Evolutionary conservation across 306 rosid genomes (phyloP).

Genomic region (Glycine tomentella): DNA sequence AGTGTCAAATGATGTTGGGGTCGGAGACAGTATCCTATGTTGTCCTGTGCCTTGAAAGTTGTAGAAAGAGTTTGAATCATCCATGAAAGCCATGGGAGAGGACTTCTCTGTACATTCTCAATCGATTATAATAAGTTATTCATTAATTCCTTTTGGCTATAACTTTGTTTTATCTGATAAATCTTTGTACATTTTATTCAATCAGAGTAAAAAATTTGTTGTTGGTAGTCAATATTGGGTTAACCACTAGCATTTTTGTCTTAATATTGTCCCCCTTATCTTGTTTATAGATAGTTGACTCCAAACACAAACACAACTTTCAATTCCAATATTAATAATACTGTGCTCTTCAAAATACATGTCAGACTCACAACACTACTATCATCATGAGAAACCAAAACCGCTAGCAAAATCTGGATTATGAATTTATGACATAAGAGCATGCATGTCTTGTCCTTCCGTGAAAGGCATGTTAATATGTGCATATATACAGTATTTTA

Average conservation of each 20-base stretch:
- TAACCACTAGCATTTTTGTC: not conserved
- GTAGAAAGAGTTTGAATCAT: not conserved
- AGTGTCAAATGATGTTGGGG: conserved; percentile 59
- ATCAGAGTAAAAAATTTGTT: not conserved
- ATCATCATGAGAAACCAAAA: too few species aligned
- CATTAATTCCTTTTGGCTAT: too few species aligned
- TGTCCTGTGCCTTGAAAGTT: conserved; percentile 74
- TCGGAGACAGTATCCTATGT: conserved; percentile 59
- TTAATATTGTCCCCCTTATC: not conserved
- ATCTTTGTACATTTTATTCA: not conserved
- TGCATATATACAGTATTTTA: not conserved
- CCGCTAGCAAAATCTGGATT: not conserved
- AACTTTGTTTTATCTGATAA: too few species aligned
- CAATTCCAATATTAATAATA: too few species aligned
- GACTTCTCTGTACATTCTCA: not conserved
- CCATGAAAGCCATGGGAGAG: too few species aligned
- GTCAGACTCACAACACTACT: not conserved
- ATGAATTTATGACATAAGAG: not conserved
- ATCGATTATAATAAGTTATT: not conserved
- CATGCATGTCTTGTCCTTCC: not conserved
- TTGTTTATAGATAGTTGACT: not conserved
- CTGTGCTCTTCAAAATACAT: too few species aligned
- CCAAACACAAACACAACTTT: not conserved
- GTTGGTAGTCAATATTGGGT: not conserved
- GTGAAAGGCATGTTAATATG: not conserved